phyloP scores from a whole-genome alignment of 257 asterid species.

The Phtheirospermum japonicum region DNA sequence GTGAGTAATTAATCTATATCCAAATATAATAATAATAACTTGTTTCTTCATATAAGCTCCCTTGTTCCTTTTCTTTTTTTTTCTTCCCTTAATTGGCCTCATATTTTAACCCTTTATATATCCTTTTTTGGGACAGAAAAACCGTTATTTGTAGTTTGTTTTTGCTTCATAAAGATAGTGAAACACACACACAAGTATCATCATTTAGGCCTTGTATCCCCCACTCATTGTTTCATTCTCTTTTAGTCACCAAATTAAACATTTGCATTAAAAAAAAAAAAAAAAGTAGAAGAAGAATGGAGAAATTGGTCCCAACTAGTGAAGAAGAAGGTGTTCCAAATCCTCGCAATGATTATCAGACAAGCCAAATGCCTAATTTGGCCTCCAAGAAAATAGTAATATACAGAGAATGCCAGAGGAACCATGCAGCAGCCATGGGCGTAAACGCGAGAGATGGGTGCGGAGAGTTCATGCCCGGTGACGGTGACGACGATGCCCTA shows the following conservation, averaged over 20 bases:
- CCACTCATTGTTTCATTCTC: too few species aligned
- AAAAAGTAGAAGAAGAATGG: conserved; percentile 29
- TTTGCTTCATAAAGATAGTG: too few species aligned
- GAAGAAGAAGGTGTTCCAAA: conserved; percentile 37
- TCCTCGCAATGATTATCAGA: conserved; percentile 26
- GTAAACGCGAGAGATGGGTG: conserved; percentile 72
- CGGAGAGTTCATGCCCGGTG: conserved; percentile 60
- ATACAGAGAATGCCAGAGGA: conserved; percentile 61
- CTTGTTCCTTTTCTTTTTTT: neutral
- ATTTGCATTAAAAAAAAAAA: neutral
- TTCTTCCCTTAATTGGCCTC: too few species aligned
- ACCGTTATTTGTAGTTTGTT: too few species aligned
- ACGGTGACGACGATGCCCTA: conserved; percentile 32
- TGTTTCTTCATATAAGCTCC: neutral
- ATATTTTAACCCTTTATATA: too few species aligned
- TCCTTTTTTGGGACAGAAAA: too few species aligned
- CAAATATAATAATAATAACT: too few species aligned
- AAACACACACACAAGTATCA: too few species aligned
- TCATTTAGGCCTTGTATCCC: too few species aligned
- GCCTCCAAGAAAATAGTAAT: conserved; percentile 11
- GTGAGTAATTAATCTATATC: too few species aligned
- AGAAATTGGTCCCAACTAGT: conserved; percentile 31
- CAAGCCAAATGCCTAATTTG: neutral
- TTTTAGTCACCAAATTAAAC: too few species aligned
- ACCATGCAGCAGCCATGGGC: conserved; percentile 67